Base-by-base conservation (phyloP, 2,329 filamentous ascomycete species). In the Xylariaceae sp. region DNA sequence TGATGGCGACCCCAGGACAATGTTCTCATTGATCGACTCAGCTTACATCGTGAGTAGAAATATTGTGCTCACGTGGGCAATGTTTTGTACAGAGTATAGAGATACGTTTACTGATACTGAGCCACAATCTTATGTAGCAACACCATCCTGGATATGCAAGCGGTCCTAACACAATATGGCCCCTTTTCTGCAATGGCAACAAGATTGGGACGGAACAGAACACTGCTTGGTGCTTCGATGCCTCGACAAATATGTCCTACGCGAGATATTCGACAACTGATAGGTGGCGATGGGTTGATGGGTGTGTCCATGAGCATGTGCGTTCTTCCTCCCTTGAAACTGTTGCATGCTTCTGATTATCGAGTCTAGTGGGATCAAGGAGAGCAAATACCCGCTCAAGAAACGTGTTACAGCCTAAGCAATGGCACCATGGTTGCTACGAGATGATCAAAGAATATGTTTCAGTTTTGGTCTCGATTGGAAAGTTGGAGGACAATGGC, bases 301-400 rank as follows among this genome's bases (percentile, higher is more conserved):
- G 71, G 2, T 73, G 71, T 41, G 70, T 73, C 38, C 69, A 73
- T 43, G 71, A 72, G 57, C 70, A 73, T 47, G 70, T 72, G 63
- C 31, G 69, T 66, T 14, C 38, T 28, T 28, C 22, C 22, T 28
- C 4, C 22, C 22, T 28, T 28, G 22, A 28, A 28, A 28, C 22
- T 7, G 22, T 28, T 28, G 22, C 22, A 28, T 28, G 22, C 22
- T 7, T 28, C 22, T 28, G 7, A 28, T 28, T 7, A 7, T 28
- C n/a, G n/a, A 28, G 13, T 16, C 34, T 16, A 38, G 34, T 38
- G 34, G 34, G 34, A 38, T 38, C 34, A 38, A 16, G 34, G 34
- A 38, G 34, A 38, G 9, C 3, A 4, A 16, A 38, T 28, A 28
- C 22, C 22, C 22, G 22, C 22, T 28, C 22, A 28, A 28, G 22